Evolutionary conservation across 768 basidiomycete species (phyloP).

Genomic region (Lentinula sp.): DNA sequence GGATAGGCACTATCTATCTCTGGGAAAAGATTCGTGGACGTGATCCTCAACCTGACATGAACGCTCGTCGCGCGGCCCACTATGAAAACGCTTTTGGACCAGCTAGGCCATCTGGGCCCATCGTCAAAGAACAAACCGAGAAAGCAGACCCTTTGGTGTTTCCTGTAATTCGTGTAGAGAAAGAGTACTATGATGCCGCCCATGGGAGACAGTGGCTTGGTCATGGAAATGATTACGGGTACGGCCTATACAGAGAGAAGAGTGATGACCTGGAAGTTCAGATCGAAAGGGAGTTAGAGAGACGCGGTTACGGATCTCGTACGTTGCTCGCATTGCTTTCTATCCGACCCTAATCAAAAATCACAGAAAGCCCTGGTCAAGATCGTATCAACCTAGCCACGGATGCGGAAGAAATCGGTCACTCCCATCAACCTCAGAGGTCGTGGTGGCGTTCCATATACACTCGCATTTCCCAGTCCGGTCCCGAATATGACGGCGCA

Average conservation of each 20-base stretch:
- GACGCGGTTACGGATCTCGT: constrained; percentile 38
- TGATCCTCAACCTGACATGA: constrained; percentile 44
- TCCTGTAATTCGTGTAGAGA: constrained; percentile 30
- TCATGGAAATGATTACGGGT: constrained; percentile 36
- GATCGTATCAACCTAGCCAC: constrained; percentile 13
- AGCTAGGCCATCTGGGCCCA: constrained; percentile 17
- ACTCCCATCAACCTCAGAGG: constrained; percentile 21
- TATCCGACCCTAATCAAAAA: background rate
- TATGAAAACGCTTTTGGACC: constrained; percentile 40
- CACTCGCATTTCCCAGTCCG: constrained; percentile 41
- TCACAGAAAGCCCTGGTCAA: constrained; percentile 16
- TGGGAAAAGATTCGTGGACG: constrained; percentile 44
- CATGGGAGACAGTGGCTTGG: constrained; percentile 50
- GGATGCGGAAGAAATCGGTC: constrained; percentile 12
- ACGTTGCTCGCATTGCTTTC: constrained; percentile 8
- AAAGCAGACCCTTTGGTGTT: constrained; percentile 11
- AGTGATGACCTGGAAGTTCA: constrained; percentile 48
- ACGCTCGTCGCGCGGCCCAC: constrained; percentile 34
- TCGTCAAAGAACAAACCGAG: background rate
- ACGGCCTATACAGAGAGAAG: constrained; percentile 39
- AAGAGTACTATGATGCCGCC: constrained; percentile 33
- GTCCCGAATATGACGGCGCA: constrained; percentile 19
- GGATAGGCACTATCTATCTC: constrained; percentile 53
- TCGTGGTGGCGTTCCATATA: constrained; percentile 59
- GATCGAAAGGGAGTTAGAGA: constrained; percentile 47